Evolutionary conservation across 441 rosid genomes (phyloP).

Genomic region (Bruguiera hainesii): DNA sequence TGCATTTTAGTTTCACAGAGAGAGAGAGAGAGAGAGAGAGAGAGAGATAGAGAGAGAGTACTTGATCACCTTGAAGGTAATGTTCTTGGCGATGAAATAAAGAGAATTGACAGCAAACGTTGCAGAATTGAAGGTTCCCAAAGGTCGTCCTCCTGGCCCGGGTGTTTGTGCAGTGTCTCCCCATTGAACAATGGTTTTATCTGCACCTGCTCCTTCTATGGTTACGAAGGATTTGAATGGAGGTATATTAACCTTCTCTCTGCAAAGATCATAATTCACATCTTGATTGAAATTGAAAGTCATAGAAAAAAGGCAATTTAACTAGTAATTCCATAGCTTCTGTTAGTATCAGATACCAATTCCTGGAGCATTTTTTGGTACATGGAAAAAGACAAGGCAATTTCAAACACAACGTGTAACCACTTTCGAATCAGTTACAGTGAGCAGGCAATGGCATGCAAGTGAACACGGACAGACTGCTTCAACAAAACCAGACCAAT

Average conservation of each 20-base stretch:
- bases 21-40: neutral
- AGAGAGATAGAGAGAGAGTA: neutral
- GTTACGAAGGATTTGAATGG: slow-evolving; percentile 80
- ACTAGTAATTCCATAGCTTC: neutral
- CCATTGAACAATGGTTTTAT: slow-evolving; percentile 83
- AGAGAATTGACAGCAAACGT: slow-evolving; percentile 89
- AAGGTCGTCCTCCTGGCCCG: slow-evolving; percentile 60
- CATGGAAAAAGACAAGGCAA: slow-evolving; percentile 25
- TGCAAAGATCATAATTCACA: slow-evolving; percentile 20
- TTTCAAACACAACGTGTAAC: slow-evolving; percentile 24
- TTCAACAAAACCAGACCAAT: slow-evolving; percentile 13
- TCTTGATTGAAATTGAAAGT: neutral
- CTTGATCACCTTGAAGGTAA: slow-evolving; percentile 73
- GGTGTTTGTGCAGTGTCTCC: slow-evolving; percentile 95
- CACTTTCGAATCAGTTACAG: slow-evolving; percentile 6
- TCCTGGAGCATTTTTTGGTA: slow-evolving; percentile 7
- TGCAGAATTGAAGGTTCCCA: slow-evolving; percentile 82
- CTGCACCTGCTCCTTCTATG: slow-evolving; percentile 92
- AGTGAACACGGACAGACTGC: slow-evolving; percentile 28
- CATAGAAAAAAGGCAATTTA: neutral
- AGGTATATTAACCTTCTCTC: slow-evolving; percentile 90
- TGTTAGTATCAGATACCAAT: slow-evolving; percentile 16
- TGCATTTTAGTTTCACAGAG: neutral
- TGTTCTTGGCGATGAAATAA: slow-evolving; percentile 86
- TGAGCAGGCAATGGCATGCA: slow-evolving; percentile 3